Evolutionary conservation across 2,329 filamentous ascomycete genomes (phyloP).

Genomic region (Trichoderma pleuroti): DNA sequence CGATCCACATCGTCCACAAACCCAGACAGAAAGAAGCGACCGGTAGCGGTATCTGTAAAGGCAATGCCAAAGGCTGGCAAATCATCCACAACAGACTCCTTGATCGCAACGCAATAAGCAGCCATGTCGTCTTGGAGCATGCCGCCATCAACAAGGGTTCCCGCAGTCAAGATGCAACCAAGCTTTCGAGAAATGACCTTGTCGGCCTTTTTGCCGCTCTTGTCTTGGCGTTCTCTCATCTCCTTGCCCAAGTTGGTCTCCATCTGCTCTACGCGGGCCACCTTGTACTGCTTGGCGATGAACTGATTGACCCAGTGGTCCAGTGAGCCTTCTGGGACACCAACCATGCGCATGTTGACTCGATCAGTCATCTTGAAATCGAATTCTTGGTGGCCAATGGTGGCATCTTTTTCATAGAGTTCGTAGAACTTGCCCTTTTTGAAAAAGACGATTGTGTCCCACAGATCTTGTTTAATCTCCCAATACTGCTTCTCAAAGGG

Average conservation of each 20-base stretch:
- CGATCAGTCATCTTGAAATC: conserved; percentile 96
- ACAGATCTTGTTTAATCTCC: conserved; percentile 98
- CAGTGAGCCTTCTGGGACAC: conserved; percentile 92
- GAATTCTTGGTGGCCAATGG: conserved; percentile 92
- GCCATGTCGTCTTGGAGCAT: conserved; percentile 99
- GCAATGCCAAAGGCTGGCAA: conserved; percentile 84
- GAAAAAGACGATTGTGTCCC: conserved; percentile 98
- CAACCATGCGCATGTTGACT: conserved; percentile 99
- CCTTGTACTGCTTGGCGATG: conserved; percentile 96
- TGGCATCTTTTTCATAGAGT: conserved; percentile 95
- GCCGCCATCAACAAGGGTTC: conserved; percentile 88
- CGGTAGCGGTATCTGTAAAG: conserved; percentile 93
- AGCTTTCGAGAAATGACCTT: conserved; percentile 92
- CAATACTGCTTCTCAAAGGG: conserved; percentile 98
- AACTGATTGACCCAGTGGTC: conserved; percentile 98
- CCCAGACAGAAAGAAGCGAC: conserved; percentile 88
- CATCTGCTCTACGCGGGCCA: conserved; percentile 93
- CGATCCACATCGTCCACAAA: conserved; percentile 90
- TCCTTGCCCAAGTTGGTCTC: conserved; percentile 95
- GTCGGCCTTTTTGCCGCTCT: conserved; percentile 68
- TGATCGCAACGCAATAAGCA: conserved; percentile 93
- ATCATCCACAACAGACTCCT: conserved; percentile 70
- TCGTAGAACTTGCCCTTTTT: conserved; percentile 99
- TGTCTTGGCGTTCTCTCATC: conserved; percentile 86
- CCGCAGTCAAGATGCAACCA: conserved; percentile 83